phyloP scores from a whole-genome alignment of 805 yeast species.

The Candida railenensis region DNA sequence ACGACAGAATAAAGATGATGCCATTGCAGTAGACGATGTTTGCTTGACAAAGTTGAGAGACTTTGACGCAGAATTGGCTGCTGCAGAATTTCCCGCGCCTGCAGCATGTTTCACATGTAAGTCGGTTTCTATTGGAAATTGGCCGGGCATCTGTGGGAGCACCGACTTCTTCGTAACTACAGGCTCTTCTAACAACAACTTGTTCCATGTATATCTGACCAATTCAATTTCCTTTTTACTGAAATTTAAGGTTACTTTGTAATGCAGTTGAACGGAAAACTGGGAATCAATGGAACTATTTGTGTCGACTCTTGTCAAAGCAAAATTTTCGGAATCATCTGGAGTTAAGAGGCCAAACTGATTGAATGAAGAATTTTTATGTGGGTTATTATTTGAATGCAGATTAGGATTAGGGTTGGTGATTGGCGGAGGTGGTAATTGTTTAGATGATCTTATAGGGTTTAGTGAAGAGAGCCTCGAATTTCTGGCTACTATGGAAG shows the following conservation, averaged over 20 bases:
- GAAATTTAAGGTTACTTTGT: slow-evolving; percentile 17
- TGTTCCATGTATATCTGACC: slow-evolving; percentile 47
- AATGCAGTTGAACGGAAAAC: slow-evolving; percentile 14
- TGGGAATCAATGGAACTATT: slow-evolving; percentile 21
- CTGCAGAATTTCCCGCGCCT: background rate
- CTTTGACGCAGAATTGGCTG: background rate
- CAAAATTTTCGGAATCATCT: slow-evolving; percentile 15
- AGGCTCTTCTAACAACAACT: slow-evolving; percentile 40
- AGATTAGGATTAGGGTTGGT: background rate
- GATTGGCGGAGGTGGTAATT: background rate
- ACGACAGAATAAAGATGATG: slow-evolving; percentile 62
- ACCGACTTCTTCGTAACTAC: slow-evolving; percentile 13
- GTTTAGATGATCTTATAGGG: slow-evolving; percentile 3
- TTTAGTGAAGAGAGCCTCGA: slow-evolving; percentile 2
- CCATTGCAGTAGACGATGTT: slow-evolving; percentile 18
- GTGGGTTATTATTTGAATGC: background rate
- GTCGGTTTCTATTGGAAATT: slow-evolving; percentile 26
- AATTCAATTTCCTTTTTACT: slow-evolving; percentile 40
- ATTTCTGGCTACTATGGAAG: background rate
- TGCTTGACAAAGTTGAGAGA: slow-evolving; percentile 2
- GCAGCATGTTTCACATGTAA: background rate
- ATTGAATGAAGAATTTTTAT: background rate
- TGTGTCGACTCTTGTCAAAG: slow-evolving; percentile 23
- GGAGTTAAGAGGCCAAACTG: background rate
- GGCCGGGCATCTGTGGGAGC: slow-evolving; percentile 28